phyloP scores from a whole-genome alignment of 2,329 filamentous ascomycete species.

The Fusarium coffeatum region DNA sequence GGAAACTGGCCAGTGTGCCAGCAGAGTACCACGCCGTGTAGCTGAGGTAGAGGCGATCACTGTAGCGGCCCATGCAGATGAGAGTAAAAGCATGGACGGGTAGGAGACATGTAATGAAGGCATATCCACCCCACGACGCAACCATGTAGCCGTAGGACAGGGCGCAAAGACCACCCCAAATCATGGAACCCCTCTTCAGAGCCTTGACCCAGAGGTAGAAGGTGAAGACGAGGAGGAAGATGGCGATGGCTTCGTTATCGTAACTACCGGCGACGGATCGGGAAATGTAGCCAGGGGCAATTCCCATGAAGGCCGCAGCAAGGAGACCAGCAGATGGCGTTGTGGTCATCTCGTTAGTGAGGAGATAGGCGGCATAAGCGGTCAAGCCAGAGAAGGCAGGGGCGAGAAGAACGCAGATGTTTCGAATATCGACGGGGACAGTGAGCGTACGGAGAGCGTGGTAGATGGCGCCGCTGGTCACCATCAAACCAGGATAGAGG shows the following conservation, averaged over 20 bases:
- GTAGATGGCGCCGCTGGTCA: conserved; percentile 97
- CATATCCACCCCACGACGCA: conserved; percentile 98
- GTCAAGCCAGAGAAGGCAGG: conserved; percentile 95
- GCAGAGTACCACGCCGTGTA: conserved; percentile 99
- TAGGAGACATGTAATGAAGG: conserved; percentile 98
- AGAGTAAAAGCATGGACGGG: conserved; percentile 94
- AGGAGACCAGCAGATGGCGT: conserved; percentile 94
- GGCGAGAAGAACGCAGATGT: conserved; percentile 96
- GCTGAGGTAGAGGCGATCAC: conserved; percentile 91
- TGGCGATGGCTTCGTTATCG: conserved; percentile 99
- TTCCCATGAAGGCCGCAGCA: conserved; percentile 96
- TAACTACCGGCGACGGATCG: conserved; percentile 98
- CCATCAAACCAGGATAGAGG: conserved; percentile 98
- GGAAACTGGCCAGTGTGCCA: conserved; percentile 97
- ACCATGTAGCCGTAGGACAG: conserved; percentile 99
- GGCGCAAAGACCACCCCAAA: conserved; percentile 94
- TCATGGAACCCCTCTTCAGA: conserved; percentile 93
- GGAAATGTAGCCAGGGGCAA: conserved; percentile 96
- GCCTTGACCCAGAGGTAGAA: conserved; percentile 99
- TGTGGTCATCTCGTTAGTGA: conserved; percentile 97
- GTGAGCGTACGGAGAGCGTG: conserved; percentile 89
- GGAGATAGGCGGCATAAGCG: conserved; percentile 90
- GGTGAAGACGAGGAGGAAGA: conserved; percentile 97
- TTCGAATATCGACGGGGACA: conserved; percentile 96
- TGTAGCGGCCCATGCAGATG: conserved; percentile 97